Base-by-base conservation (phyloP, 345 rosid genomes). In the Aquilaria malaccensis region DNA sequence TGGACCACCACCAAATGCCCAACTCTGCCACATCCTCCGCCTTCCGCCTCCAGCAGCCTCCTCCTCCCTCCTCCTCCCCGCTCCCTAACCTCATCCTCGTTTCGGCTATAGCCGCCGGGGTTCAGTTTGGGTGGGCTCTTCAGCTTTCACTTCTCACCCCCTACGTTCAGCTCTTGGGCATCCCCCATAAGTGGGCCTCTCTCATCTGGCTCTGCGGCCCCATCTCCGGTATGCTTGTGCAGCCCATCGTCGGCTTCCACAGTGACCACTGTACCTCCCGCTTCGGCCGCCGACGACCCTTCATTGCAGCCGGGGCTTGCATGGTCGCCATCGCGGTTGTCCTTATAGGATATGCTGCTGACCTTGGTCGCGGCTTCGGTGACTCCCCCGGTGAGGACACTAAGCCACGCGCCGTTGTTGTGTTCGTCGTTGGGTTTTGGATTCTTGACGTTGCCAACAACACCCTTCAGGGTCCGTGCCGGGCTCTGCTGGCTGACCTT, bases 171-270 rank as follows among this genome's bases (percentile, higher is more conserved):
- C 83, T 74, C 31, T 70, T 86, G 0, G 89, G 93, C 9, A 75
- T 86, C 41, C 82, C 93, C 7, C 93, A 86, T 70, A 74, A 73
- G 14, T 81, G 87, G 87, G 82, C 93, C 2, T 67, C 93, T 15
- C 75, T 78, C 66, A 81, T 86, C 47, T 86, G 93, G 93, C 83
- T 86, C 41, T 86, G 93, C 41, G 93, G 89, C 6, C 94, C 94
- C 33, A 43, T 86, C 57, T 86, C 94, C 30, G 94, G 94, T 9
- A 66, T 86, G 77, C 57, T 86, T 2, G 94, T 86, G 32, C 94
- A 86, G 69, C 94, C 94, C 13, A 67, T 80, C 37, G 94, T 82
- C 7, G 93, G 93, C 9, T 86, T 74, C 72, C 67, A 79, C 66
- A 83, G 89, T 57, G 93, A 86, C 75, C 76, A 77, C 9, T 76